Base-by-base conservation (phyloP, 1,139 yeast species). In the Kodamaea arcana region DNA sequence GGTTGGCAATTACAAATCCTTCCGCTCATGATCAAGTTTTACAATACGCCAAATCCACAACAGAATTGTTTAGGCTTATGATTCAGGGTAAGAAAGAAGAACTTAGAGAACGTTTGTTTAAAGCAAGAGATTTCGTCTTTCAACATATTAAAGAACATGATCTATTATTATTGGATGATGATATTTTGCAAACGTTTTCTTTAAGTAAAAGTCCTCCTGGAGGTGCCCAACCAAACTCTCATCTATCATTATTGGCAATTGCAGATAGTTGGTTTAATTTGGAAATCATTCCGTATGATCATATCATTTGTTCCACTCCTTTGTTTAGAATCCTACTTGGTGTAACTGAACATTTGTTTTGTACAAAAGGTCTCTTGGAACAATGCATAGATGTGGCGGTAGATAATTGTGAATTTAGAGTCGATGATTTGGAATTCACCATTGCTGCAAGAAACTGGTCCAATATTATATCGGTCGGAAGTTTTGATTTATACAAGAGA, bases 301-400 rank as follows among this genome's bases (percentile, higher is more conserved):
- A 92, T 58, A 90, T 90, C 63, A 90, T 92, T 44, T 92, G 98
- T 55, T 87, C 97, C 1, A 92, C 98, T 0, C 98, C 98, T 23
- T 51, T 69, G 27, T 92, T 90, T 56, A 72, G 98, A 53, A 87
- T 92, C 30, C 87, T 94, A 61, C 69, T 92, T 33, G 98, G 97
- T 27, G 97, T 92, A 15, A 80, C 95, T 0, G 97, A 92, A 54
- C 90, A 87, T 54, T 64, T 92, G 23, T 92, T 92, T 55, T 80
- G 95, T 50, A 78, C 90, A 0, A 92, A 94, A 0, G 85, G 83
- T 0, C 60, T 90, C 27, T 61, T 92, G 27, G 96, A 88, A 36
- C 80, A 79, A 43, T 83, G 94, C 43, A 73, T 92, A 13, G 74
- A 74, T 9, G 94, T 83, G 38, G 83, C 94, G 1, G 65, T 82